A percentile compares a stretch with the other conserved stretches of the same genome.
Conservation (phyloP, 2,329 filamentous ascomycete genomes). For the Arthrobotrys pseudoclavata region DNA sequence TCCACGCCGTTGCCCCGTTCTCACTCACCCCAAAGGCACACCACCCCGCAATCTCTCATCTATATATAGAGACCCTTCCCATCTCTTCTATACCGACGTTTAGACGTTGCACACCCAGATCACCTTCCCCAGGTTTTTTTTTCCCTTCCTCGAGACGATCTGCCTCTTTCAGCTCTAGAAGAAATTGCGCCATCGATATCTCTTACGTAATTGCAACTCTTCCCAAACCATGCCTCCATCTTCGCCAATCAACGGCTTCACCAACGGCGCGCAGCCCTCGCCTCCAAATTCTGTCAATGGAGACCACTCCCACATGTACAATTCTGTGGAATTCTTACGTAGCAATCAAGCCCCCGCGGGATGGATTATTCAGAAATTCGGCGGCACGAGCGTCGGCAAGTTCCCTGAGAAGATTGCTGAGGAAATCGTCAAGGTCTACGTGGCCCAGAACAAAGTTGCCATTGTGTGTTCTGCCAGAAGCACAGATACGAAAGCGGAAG, state of each 20-base stretch:
- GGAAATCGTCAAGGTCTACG: conserved; percentile 75
- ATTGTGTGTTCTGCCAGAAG: conserved; percentile 96
- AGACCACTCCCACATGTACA: conserved; percentile 49
- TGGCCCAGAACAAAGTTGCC: conserved; percentile 80
- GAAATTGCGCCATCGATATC: conserved; percentile 57
- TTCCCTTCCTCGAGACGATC: conserved; percentile 6
- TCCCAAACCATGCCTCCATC: not conserved
- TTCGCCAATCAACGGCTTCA: conserved; percentile 17
- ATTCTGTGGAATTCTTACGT: conserved; percentile 48
- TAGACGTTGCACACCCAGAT: not conserved
- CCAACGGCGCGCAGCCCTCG: conserved; percentile 28
- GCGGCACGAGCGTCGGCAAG: conserved; percentile 94
- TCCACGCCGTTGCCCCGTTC: conserved; percentile 3
- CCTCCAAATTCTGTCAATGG: conserved; percentile 57
- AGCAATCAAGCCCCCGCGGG: conserved; percentile 62
- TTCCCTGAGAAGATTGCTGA: conserved; percentile 82
- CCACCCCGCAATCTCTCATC: conserved; percentile 23
- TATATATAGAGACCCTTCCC: conserved; percentile 22
- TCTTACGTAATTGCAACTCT: conserved; percentile 51
- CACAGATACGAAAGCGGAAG: conserved; percentile 92
- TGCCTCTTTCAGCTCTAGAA: conserved; percentile 12
- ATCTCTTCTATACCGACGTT: conserved; percentile 11
- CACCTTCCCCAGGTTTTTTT: conserved; percentile 12
- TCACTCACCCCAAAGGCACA: conserved; percentile 21
- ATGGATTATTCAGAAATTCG: conserved; percentile 96